phyloP scores from a whole-genome alignment of 2,329 filamentous ascomycete genomes.

The Pyricularia pennisetigena region DNA sequence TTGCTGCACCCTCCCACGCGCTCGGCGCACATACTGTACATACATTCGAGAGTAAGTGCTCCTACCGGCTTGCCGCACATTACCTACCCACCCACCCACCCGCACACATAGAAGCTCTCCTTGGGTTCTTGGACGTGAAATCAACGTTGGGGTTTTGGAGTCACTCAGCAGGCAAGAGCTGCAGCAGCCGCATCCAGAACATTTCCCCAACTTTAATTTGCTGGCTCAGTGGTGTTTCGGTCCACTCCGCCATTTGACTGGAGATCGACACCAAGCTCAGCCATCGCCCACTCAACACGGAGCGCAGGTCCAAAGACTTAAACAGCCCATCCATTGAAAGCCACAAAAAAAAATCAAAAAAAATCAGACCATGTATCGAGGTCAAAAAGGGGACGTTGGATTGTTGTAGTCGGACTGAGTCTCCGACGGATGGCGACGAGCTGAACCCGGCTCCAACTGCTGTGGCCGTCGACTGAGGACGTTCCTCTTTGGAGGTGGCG shows the following conservation, averaged over 20 bases:
- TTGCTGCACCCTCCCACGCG: not conserved
- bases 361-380: not conserved
- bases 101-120: not conserved
- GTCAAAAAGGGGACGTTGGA: not conserved
- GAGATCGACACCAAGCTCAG: not conserved
- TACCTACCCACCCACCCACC: not conserved
- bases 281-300: not conserved
- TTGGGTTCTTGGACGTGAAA: not conserved
- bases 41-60: not conserved
- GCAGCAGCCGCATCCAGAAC: not conserved
- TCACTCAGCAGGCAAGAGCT: not conserved
- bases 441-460: not conserved
- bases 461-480: not conserved
- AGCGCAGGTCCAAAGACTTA: not conserved
- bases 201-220: not conserved
- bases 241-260: not conserved
- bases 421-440: not conserved
- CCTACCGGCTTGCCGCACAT: not conserved
- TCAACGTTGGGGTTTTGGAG: not conserved
- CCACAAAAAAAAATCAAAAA: not conserved
- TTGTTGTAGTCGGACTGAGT: not conserved
- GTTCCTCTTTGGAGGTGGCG: not conserved
- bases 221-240: not conserved
- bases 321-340: not conserved
- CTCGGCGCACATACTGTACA: not conserved